A percentile compares a stretch with the other conserved stretches of the same genome.
phyloP scores from a whole-genome alignment of 331 rosid genomes.

The Acacia concinna region DNA sequence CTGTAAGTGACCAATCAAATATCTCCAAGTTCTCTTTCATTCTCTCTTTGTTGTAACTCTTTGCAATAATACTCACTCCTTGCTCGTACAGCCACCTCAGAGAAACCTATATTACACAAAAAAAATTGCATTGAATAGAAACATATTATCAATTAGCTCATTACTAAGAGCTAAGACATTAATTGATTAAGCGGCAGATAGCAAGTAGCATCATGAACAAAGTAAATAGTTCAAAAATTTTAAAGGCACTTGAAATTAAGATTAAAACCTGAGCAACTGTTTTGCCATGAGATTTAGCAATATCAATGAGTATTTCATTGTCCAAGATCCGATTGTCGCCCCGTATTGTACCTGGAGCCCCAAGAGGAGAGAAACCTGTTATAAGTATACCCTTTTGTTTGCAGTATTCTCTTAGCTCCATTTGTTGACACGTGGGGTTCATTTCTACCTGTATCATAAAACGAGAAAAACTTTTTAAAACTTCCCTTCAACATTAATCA shows the following conservation, averaged over 20 bases:
- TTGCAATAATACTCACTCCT: background rate
- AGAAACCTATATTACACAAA: background rate
- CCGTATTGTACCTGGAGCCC: background rate
- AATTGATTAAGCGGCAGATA: too few relatives aligned
- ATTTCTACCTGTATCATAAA: background rate
- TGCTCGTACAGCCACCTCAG: background rate
- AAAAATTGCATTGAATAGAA: background rate
- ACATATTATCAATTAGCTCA: background rate
- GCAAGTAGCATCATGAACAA: too few relatives aligned
- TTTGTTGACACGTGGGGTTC: background rate
- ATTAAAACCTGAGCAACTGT: background rate
- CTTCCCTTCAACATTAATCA: background rate
- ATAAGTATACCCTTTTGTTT: background rate
- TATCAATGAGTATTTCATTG: background rate
- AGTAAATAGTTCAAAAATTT: background rate
- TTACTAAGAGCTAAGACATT: too few relatives aligned
- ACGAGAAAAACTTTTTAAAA: background rate
- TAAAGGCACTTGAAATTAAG: background rate
- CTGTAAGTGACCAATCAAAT: background rate
- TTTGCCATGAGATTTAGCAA: background rate
- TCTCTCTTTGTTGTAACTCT: background rate
- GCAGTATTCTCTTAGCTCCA: background rate
- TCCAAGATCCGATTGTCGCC: background rate
- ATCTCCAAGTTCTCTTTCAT: background rate
- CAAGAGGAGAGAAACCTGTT: background rate